phyloP scores from a whole-genome alignment of 257 asterid genomes.

The Capsicum pubescens region DNA sequence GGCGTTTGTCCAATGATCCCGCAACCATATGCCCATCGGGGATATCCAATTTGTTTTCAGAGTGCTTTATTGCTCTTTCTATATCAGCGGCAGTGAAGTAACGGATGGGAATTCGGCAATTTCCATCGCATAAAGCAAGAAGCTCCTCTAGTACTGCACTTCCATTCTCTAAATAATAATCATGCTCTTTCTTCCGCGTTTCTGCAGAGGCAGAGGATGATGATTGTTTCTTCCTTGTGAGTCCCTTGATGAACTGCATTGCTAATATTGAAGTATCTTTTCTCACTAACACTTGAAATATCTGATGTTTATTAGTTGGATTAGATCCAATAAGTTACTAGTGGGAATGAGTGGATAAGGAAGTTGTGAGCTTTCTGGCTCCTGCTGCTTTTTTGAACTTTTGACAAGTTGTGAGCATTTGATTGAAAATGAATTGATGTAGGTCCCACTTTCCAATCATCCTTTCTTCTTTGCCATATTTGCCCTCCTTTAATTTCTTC shows the following conservation, averaged over 20 bases:
- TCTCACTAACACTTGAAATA: too few species aligned
- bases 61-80: not conserved
- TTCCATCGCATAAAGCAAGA: slow-evolving; percentile 22
- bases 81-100: slow-evolving; percentile 23
- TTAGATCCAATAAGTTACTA: too few species aligned
- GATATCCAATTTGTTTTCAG: not conserved
- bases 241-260: not conserved
- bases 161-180: slow-evolving; percentile 14
- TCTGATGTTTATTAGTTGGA: too few species aligned
- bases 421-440: too few species aligned
- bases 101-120: slow-evolving; percentile 26
- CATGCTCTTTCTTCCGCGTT: not conserved
- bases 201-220: not conserved
- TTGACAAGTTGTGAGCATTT: too few species aligned
- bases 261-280: too few species aligned
- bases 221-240: not conserved
- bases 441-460: too few species aligned
- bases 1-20: not conserved
- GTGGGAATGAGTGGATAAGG: too few species aligned
- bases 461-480: too few species aligned
- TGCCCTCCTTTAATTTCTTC: too few species aligned
- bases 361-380: too few species aligned
- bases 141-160: slow-evolving; percentile 15
- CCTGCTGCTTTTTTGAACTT: too few species aligned
- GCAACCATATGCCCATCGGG: not conserved